Evolutionary conservation across 2,329 filamentous ascomycete genomes (phyloP).

Genomic region (Paecilomyces dactylethromorphus): DNA sequence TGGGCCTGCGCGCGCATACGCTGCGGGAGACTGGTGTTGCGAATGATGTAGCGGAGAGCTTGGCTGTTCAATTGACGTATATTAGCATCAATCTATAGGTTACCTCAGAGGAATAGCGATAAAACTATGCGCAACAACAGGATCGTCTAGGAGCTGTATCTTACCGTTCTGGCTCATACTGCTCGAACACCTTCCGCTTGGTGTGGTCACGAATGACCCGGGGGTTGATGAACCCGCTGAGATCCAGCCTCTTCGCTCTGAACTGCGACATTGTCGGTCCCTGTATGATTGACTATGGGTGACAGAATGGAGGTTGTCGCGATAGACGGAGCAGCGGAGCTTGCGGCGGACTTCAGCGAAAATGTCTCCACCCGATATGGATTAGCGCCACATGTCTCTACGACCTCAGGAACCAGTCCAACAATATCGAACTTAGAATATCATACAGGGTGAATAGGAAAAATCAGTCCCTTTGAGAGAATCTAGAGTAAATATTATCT

Average conservation of each 20-base stretch:
- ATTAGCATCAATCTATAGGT: background rate
- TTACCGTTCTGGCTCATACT: slow-evolving; percentile 83
- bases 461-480: background rate
- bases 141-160: slow-evolving; percentile 6
- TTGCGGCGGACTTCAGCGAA: slow-evolving; percentile 10
- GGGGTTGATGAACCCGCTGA: slow-evolving; percentile 81
- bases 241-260: slow-evolving; percentile 79
- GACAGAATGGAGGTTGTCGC: slow-evolving; percentile 3
- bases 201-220: slow-evolving; percentile 89
- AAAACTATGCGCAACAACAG: background rate
- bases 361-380: slow-evolving; percentile 15
- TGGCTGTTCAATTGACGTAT: slow-evolving; percentile 52
- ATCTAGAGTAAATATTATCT: background rate
- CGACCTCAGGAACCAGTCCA: background rate
- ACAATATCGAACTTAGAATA: background rate
- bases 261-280: slow-evolving; percentile 69
- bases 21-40: slow-evolving; percentile 78
- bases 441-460: background rate
- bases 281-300: slow-evolving; percentile 7
- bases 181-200: slow-evolving; percentile 87
- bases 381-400: slow-evolving; percentile 13
- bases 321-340: slow-evolving; percentile 14
- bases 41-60: slow-evolving; percentile 86
- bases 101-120: background rate
- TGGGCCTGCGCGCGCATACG: slow-evolving; percentile 85